Percentiles rank a stretch among this genome's conserved stretches.
Evolutionary conservation across 2,329 filamentous ascomycete species (phyloP).

Genomic region (Cadophora sp.): DNA sequence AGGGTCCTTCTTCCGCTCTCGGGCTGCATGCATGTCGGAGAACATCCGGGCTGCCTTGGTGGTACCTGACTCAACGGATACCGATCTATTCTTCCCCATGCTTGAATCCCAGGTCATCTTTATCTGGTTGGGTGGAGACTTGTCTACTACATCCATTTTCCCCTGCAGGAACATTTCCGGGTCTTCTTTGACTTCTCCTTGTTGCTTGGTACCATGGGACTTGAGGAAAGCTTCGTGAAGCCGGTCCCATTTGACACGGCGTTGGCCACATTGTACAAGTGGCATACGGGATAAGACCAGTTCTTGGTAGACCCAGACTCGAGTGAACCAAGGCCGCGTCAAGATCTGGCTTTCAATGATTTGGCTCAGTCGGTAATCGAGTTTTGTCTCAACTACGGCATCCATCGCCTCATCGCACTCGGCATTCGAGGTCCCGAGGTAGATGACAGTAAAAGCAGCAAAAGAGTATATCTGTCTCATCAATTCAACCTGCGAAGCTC

Average conservation of each 20-base stretch:
- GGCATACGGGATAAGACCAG: slow-evolving; percentile 17
- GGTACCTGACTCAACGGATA: not conserved
- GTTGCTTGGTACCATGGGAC: no score
- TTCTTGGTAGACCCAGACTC: slow-evolving; percentile 50
- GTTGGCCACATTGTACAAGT: slow-evolving; percentile 19
- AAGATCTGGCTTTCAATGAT: slow-evolving; percentile 32
- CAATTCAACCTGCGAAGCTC: slow-evolving; percentile 17
- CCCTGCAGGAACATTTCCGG: no score
- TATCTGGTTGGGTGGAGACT: no score
- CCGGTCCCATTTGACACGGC: slow-evolving; percentile 14
- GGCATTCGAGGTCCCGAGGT: not conserved
- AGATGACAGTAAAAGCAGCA: slow-evolving; percentile 12
- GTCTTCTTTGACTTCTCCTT: no score
- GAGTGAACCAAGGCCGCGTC: slow-evolving; percentile 45
- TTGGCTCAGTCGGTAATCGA: not conserved
- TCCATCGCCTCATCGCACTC: not conserved
- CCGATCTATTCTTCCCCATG: not conserved
- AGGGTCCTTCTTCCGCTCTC: not conserved
- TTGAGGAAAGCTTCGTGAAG: slow-evolving; percentile 1
- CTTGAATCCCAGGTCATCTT: no score
- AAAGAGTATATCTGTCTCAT: slow-evolving; percentile 18
- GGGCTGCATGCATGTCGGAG: slow-evolving; percentile 8
- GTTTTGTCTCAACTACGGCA: not conserved
- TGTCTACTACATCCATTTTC: no score
- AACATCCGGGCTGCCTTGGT: not conserved